Evolutionary conservation across 2,329 filamentous ascomycete genomes (phyloP).

Genomic region (Waltergamsia citrina): DNA sequence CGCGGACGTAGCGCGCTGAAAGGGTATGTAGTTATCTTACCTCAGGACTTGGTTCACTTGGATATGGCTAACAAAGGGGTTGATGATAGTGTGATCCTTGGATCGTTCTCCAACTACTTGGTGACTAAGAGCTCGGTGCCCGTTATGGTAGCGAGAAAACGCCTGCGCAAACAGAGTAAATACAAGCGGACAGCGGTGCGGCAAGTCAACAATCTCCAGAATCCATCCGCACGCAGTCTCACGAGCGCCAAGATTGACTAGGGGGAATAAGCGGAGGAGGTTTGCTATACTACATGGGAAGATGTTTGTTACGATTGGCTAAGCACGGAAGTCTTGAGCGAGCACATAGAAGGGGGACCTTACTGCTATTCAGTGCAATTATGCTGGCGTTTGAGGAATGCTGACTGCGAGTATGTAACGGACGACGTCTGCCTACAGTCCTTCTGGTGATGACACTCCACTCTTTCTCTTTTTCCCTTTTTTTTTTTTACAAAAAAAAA

Average conservation of each 20-base stretch:
- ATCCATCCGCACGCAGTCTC: conserved; percentile 56
- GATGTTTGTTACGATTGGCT: too few species aligned
- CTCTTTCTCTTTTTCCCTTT: too few species aligned
- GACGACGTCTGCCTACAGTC: too few species aligned
- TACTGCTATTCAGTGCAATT: too few species aligned
- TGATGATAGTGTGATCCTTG: conserved; percentile 67
- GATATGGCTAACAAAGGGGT: neutral
- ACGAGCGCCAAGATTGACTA: conserved; percentile 69
- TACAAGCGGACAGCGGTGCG: conserved; percentile 59
- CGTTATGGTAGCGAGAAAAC: conserved; percentile 95
- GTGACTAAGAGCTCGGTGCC: conserved; percentile 95
- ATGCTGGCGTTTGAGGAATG: too few species aligned
- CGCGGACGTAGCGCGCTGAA: conserved; percentile 87
- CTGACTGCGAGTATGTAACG: too few species aligned
- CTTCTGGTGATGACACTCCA: too few species aligned
- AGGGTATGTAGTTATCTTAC: conserved; percentile 50
- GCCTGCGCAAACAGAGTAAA: conserved; percentile 77
- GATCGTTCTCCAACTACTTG: conserved; percentile 94
- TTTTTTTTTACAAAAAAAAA: too few species aligned
- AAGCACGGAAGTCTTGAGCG: too few species aligned
- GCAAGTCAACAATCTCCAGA: conserved; percentile 73
- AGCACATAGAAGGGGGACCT: too few species aligned
- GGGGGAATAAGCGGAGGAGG: too few species aligned
- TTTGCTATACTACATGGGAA: too few species aligned
- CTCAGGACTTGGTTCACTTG: conserved; percentile 1